Conservation (phyloP, 2,329 filamentous ascomycete genomes). For the Magnaporthales sp. region DNA sequence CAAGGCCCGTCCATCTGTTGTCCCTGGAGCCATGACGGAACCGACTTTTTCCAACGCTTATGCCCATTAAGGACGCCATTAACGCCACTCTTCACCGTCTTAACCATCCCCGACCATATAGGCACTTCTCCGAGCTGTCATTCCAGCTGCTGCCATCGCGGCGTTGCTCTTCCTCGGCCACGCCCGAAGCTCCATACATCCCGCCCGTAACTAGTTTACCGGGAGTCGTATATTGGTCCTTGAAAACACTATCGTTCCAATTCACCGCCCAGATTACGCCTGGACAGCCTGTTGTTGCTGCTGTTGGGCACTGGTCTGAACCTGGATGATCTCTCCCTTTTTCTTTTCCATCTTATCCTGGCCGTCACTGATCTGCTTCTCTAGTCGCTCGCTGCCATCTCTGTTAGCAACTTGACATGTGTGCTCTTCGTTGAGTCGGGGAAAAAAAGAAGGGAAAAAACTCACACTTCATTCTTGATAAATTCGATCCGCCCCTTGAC, state of each 20-base stretch:
- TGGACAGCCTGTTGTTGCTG: slow-evolving; percentile 13
- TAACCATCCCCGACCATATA: neutral
- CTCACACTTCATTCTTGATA: slow-evolving; percentile 88
- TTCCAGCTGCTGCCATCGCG: neutral
- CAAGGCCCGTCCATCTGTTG: neutral
- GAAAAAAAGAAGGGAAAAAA: slow-evolving; percentile 5
- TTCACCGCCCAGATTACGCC: slow-evolving; percentile 20
- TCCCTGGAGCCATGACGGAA: neutral
- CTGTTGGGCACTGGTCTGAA: slow-evolving; percentile 40
- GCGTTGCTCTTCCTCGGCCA: neutral
- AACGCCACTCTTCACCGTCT: neutral
- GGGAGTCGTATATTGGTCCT: neutral
- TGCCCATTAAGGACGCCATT: neutral
- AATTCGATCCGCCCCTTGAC: slow-evolving; percentile 88
- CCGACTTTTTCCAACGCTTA: neutral
- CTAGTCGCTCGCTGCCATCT: slow-evolving; percentile 23
- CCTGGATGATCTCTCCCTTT: slow-evolving; percentile 50
- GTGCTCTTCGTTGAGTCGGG: too few relatives aligned
- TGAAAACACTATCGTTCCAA: slow-evolving; percentile 3
- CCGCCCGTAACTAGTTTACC: neutral
- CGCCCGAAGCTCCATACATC: neutral
- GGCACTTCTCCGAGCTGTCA: neutral
- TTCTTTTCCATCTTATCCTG: slow-evolving; percentile 50
- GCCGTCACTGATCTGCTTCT: slow-evolving; percentile 44
- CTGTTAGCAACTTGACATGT: neutral